Conservation (phyloP, 352 stramenopile species). For the Globisporangium splendens region DNA sequence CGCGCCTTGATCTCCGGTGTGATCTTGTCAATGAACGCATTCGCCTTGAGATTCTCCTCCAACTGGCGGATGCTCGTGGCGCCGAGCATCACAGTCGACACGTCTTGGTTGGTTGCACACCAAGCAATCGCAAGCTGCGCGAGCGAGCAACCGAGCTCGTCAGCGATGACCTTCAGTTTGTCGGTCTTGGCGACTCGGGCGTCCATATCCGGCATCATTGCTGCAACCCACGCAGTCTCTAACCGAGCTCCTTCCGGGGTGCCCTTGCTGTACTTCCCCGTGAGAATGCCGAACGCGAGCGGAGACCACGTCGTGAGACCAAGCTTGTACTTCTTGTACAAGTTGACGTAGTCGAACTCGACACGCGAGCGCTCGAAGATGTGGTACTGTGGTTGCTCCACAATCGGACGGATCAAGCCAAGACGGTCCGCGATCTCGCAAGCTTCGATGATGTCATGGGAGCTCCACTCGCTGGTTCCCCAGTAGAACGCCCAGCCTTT, state of each 20-base stretch:
- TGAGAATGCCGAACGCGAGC: slow-evolving; percentile 45
- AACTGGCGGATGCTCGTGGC: slow-evolving; percentile 41
- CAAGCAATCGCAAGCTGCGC: slow-evolving; percentile 41
- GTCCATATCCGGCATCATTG: slow-evolving; percentile 18
- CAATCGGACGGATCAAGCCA: slow-evolving; percentile 20
- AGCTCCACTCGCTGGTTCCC: slow-evolving; percentile 51
- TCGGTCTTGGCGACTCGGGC: slow-evolving; percentile 14
- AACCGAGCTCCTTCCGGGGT: slow-evolving; percentile 26
- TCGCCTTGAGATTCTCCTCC: slow-evolving; percentile 47
- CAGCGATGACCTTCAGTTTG: slow-evolving; percentile 18
- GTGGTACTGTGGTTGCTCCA: slow-evolving; percentile 60
- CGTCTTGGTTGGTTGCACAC: slow-evolving; percentile 31
- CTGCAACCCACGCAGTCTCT: background rate
- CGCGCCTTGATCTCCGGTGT: slow-evolving; percentile 39
- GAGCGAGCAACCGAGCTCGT: slow-evolving; percentile 7
- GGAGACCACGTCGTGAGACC: slow-evolving; percentile 49
- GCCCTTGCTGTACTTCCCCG: slow-evolving; percentile 50
- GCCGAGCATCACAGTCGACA: slow-evolving; percentile 33
- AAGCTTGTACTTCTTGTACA: slow-evolving; percentile 56
- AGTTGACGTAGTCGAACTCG: slow-evolving; percentile 42
- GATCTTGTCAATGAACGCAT: slow-evolving; percentile 35
- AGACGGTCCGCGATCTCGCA: slow-evolving; percentile 33
- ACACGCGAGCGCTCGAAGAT: slow-evolving; percentile 49
- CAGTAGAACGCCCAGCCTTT: slow-evolving; percentile 36
- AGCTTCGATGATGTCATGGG: slow-evolving; percentile 48